A percentile compares a stretch with the other conserved stretches of the same genome.
Evolutionary conservation across 768 basidiomycete genomes (phyloP).

Genomic region (Strobilomyces dryophilus): DNA sequence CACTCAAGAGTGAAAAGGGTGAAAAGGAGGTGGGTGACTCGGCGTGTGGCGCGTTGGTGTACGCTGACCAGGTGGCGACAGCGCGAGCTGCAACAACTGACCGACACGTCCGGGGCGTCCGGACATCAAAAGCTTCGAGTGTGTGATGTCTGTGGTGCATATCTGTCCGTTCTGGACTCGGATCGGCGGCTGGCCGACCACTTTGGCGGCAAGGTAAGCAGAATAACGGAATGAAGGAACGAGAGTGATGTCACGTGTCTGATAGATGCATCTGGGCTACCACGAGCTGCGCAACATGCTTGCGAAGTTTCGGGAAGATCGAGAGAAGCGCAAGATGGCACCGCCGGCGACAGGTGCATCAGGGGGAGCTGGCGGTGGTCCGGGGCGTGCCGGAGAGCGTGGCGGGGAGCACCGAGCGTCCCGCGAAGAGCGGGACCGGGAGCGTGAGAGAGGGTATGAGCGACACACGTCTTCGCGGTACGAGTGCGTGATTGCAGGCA

Average conservation of each 20-base stretch:
- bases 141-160: slow-evolving; percentile 99
- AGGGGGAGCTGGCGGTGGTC: slow-evolving; percentile 33
- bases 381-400: slow-evolving; percentile 41
- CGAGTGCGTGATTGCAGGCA: slow-evolving; percentile 49
- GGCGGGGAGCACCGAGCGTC: slow-evolving; percentile 52
- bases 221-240: slow-evolving; percentile 14
- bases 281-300: slow-evolving; percentile 97
- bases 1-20: slow-evolving; percentile 89
- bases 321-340: slow-evolving; percentile 71
- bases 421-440: slow-evolving; percentile 64
- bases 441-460: slow-evolving; percentile 67
- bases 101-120: slow-evolving; percentile 96
- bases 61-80: slow-evolving; percentile 29
- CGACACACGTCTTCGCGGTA: slow-evolving; percentile 66
- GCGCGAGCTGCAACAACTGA: slow-evolving; percentile 93
- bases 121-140: slow-evolving; percentile 99
- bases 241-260: slow-evolving; percentile 29
- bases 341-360: slow-evolving; percentile 42
- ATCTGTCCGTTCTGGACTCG: slow-evolving; percentile 95
- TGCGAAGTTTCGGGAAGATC: slow-evolving; percentile 83
- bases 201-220: slow-evolving; percentile 94
- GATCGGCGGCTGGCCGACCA: slow-evolving; percentile 98
- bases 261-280: slow-evolving; percentile 97
- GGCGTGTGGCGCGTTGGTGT: neutral
- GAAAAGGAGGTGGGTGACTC: slow-evolving; percentile 77